Conservation (phyloP, 192 early-diverging fungal genomes). For the Linnemannia exigua region DNA sequence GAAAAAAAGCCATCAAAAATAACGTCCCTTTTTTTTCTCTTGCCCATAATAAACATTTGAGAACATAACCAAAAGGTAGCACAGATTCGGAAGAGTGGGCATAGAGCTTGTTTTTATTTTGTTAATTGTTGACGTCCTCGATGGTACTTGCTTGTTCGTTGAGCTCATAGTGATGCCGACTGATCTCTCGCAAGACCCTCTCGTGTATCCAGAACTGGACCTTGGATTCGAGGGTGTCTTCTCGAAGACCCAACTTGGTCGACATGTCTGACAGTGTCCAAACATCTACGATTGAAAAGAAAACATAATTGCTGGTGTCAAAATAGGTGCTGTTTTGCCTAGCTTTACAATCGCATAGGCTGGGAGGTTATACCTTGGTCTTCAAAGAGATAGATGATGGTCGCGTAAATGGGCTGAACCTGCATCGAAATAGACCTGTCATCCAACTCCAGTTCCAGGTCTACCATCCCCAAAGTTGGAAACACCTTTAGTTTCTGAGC, state of each 20-base stretch:
- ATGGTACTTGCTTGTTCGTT: background rate
- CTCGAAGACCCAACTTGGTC: slow-evolving; percentile 8
- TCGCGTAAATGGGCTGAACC: slow-evolving; percentile 69
- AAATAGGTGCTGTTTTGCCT: no score
- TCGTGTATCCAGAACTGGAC: slow-evolving; percentile 39
- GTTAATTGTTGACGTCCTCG: no score
- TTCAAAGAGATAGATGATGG: slow-evolving; percentile 61
- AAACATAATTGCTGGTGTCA: no score
- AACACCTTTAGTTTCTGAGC: slow-evolving; percentile 73
- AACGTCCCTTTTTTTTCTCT: background rate
- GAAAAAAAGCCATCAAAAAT: background rate
- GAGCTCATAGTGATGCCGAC: slow-evolving; percentile 30
- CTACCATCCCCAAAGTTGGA: slow-evolving; percentile 65
- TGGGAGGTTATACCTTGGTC: slow-evolving; percentile 45
- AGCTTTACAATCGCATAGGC: no score
- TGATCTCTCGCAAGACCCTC: slow-evolving; percentile 26
- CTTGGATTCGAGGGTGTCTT: slow-evolving; percentile 22
- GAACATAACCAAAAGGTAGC: background rate
- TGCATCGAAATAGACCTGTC: slow-evolving; percentile 62
- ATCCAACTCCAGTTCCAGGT: slow-evolving; percentile 67
- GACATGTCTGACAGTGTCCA: slow-evolving; percentile 28
- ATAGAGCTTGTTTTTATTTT: no score
- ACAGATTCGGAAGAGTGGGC: no score
- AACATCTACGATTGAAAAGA: no score
- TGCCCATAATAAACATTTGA: background rate